Percentiles rank a stretch among this genome's conserved stretches.
Conservation (phyloP, 768 basidiomycete species). For the Suillus subaureus region DNA sequence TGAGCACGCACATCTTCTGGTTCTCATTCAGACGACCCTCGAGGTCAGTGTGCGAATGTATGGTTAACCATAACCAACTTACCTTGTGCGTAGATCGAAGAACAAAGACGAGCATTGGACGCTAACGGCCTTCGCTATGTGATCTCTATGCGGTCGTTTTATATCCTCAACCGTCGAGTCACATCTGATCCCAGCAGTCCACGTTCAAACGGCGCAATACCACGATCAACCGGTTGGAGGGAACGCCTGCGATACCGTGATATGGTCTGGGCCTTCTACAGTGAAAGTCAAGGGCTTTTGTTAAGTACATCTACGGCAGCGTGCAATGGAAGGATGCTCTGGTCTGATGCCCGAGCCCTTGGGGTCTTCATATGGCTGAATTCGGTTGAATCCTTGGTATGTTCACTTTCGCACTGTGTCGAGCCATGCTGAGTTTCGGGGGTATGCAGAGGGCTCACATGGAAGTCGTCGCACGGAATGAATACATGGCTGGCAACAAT, state of each 20-base stretch:
- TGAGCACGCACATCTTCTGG: constrained; percentile 82
- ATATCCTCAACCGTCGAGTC: constrained; percentile 73
- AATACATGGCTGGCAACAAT: constrained; percentile 85
- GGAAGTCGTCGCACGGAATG: constrained; percentile 88
- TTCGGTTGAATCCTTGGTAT: constrained; percentile 76
- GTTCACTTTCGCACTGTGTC: constrained; percentile 25
- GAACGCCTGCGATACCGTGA: constrained; percentile 90
- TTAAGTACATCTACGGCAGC: constrained; percentile 68
- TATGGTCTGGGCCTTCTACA: constrained; percentile 96
- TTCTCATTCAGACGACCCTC: constrained; percentile 83
- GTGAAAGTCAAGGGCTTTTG: constrained; percentile 88
- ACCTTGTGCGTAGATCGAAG: constrained; percentile 65
- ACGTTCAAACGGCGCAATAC: constrained; percentile 41
- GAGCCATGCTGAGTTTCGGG: constrained; percentile 4
- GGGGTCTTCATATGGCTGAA: constrained; percentile 90
- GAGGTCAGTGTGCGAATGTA: constrained; percentile 56
- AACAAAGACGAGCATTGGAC: constrained; percentile 89
- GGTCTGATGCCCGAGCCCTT: constrained; percentile 85
- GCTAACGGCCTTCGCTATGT: constrained; percentile 92
- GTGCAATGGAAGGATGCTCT: constrained; percentile 85
- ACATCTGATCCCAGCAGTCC: constrained; percentile 52
- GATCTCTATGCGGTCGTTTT: constrained; percentile 89
- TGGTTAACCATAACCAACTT: constrained; percentile 8
- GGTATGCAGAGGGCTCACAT: constrained; percentile 70
- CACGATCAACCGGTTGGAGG: constrained; percentile 57